Evolutionary conservation across 345 rosid species (phyloP), one percentile per base, ranked within the genome.

Genomic region (Linum tenue): DNA sequence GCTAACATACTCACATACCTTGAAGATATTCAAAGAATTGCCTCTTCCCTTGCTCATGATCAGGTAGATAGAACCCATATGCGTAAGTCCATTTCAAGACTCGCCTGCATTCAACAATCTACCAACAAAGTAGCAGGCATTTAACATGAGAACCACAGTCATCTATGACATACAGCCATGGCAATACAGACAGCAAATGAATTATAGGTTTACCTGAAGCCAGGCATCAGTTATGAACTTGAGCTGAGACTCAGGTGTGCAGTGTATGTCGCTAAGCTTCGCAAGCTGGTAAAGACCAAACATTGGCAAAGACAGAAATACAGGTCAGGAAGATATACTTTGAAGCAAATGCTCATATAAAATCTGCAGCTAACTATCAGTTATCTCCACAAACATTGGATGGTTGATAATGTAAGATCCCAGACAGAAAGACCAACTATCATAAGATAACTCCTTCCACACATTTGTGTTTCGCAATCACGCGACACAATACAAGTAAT

Each of bases 31-130:
- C 99, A 58, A 95, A 91, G 76, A 95, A 89, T 64, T 81, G 96
- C 72, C 89, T 85, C 79, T 82, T 95, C 35, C 86, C 99, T 69
- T 77, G 92, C 64, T 91, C 88, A 60, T 80, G 78, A 70, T 91
- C 99, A 31, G 86, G 90, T 53, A 95, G 84, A 76, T 95, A 91
- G 80, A 80, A 95, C 50, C 99, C 99, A 80, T 95, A 95, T 22
- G 97, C 90, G 74, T 95, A 95, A 22, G 99, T 95, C 99, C 99
- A 95, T 75, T 95, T 95, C 64, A 95, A 77, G 65, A 91, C 99
- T 73, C 98, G 82, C 68, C 98, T 84, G 66, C 98, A 95, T 81
- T 95, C 99, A 66, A 95, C 88, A 60, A 95, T 89, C 98, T 95
- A 87, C 81, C 62, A 51, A 40, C 38, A 66, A 6, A 36, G 59